Evolutionary conservation across 106 monocot genomes (phyloP), one percentile per base, ranked within the genome.

Genomic region (Acorus calamus): DNA sequence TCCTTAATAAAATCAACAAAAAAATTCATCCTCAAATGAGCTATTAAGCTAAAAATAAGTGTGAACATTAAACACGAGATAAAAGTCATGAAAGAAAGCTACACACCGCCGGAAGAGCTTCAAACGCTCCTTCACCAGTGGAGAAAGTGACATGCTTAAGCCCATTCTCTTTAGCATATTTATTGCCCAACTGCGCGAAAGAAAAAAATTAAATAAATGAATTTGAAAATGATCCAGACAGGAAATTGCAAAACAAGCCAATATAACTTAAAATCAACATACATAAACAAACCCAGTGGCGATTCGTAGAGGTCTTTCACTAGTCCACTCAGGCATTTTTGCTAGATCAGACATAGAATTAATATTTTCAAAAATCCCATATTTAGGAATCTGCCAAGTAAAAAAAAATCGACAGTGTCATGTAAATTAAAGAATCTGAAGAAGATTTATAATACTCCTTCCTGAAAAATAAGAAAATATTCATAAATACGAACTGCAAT

Each of bases 41-140:
- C 11, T 7, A 5, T 56, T 11, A 8, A 56, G 28, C 3, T 13
- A 56, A 56, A 2, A 11, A 56, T 11, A 13, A 56, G 11, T 2
- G 56, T 11, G 28, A 13, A 13, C n/a, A 6, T 47, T 44, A n/a
- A n/a, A 11, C 63, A 44, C 42, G 7, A 53, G 44, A 46, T 8
- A 43, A 8, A n/a, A 5, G 44, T 7, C 53, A 11, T 8, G 8
- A 14, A 7, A 14, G 14, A 41, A 52, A 51, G 3, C 9, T 61
- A 69, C 87, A 85, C 71, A 96, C 96, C 4, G 96, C 90, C 76
- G 96, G 96, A 58, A 82, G 87, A 60, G 96, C 91, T 58, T 96
- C 96, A 66, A 96, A 80, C 46, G 96, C 96, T 65, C 96, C 96
- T 81, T 96, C 96, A 70, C 87, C 91, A 47, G 74, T 80, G n/a